phyloP scores from a whole-genome alignment of 345 rosid species.

The Erodium maritimum region DNA sequence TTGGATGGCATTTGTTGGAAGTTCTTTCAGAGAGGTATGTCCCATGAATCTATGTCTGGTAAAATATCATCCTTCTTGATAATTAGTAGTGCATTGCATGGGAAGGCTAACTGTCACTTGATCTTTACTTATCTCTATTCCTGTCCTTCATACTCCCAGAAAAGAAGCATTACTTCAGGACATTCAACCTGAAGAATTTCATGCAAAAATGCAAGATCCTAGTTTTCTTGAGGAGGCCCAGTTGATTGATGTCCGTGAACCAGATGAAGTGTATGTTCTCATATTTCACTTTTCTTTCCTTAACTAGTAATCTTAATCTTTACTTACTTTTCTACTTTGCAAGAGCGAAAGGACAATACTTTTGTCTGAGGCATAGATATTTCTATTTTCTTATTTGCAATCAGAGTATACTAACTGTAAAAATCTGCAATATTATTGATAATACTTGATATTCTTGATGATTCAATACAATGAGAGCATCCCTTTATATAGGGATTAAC shows the following conservation, averaged over 20 bases:
- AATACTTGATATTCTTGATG: too few relatives aligned
- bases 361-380: too few relatives aligned
- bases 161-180: slow-evolving; percentile 39
- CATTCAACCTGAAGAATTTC: slow-evolving; percentile 60
- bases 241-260: slow-evolving; percentile 85
- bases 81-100: too few relatives aligned
- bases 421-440: too few relatives aligned
- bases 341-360: too few relatives aligned
- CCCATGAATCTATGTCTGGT: slow-evolving; percentile 5
- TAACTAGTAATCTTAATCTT: background rate
- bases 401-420: too few relatives aligned
- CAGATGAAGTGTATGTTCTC: slow-evolving; percentile 70
- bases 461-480: too few relatives aligned
- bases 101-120: too few relatives aligned
- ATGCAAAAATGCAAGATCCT: slow-evolving; percentile 69
- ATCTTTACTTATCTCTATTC: background rate
- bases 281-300: slow-evolving; percentile 4
- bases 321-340: too few relatives aligned
- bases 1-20: slow-evolving; percentile 89
- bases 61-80: slow-evolving; percentile 1
- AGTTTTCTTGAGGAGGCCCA: slow-evolving; percentile 62
- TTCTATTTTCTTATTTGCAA: too few relatives aligned
- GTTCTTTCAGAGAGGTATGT: slow-evolving; percentile 80
- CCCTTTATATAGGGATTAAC: too few relatives aligned
- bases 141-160: slow-evolving; percentile 18